A percentile compares a stretch with the other conserved stretches of the same genome.
These are phyloP conservation scores for Fusarium abutilonis DNA, from an alignment of 2,329 filamentous ascomycete species.

Conservation along the genomic window DNA sequence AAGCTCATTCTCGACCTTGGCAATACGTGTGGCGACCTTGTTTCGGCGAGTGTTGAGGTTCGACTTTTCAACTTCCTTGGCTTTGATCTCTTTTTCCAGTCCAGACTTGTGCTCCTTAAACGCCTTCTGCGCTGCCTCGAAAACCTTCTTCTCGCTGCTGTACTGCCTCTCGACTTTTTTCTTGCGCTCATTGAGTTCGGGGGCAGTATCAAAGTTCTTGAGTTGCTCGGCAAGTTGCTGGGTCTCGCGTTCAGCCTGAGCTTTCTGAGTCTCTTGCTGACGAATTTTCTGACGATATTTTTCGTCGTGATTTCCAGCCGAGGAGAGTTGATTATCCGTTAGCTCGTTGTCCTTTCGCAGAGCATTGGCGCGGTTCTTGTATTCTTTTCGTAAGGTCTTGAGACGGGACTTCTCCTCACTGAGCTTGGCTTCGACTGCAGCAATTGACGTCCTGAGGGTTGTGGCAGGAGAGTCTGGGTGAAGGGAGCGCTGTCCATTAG, in stretches of 20 bases:
- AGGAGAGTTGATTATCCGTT: slow-evolving; percentile 71
- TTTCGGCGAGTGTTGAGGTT: slow-evolving; percentile 74
- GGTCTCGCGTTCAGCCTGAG: slow-evolving; percentile 68
- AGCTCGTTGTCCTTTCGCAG: slow-evolving; percentile 79
- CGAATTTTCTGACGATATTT: slow-evolving; percentile 78
- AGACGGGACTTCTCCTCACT: slow-evolving; percentile 74
- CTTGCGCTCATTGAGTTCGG: slow-evolving; percentile 69
- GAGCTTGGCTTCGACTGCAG: slow-evolving; percentile 74
- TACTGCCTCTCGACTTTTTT: slow-evolving; percentile 63
- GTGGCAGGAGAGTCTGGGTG: slow-evolving; percentile 80
- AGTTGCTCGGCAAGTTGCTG: slow-evolving; percentile 65
- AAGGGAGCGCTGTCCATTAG: slow-evolving; percentile 66
- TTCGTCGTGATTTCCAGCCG: slow-evolving; percentile 78
- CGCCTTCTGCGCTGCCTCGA: slow-evolving; percentile 65
- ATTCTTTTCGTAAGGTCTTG: slow-evolving; percentile 78
- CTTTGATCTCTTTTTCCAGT: slow-evolving; percentile 70
- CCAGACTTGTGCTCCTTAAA: slow-evolving; percentile 68
- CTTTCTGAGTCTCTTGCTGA: slow-evolving; percentile 79
- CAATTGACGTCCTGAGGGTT: slow-evolving; percentile 80
- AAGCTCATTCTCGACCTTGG: slow-evolving; percentile 77
- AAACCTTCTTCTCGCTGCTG: slow-evolving; percentile 66
- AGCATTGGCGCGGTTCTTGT: slow-evolving; percentile 73
- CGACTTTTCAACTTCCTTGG: slow-evolving; percentile 70
- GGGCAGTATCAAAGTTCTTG: slow-evolving; percentile 71
- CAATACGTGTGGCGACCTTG: slow-evolving; percentile 75